Base-by-base conservation (phyloP, 441 rosid genomes). In the Iberis amara region DNA sequence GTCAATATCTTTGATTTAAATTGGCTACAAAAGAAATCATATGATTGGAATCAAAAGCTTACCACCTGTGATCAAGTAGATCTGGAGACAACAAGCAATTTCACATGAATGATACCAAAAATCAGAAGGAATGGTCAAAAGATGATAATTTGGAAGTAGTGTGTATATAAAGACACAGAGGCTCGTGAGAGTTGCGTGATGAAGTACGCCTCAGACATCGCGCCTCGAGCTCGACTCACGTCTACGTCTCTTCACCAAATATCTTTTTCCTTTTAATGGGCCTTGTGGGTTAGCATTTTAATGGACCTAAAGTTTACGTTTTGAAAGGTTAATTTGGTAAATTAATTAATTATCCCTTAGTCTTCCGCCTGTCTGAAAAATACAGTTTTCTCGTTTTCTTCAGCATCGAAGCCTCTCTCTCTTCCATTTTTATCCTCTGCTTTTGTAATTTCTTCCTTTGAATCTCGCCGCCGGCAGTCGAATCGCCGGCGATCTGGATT, bases 121-220 rank as follows among this genome's bases (percentile, higher is more conserved):
- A 11, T 11, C 7, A 3, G 2, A 15, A 8, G 32, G 45, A 39
- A 2, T 2, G 30, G 18, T 28, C 32, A 51, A 57, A 51, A 43
- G 21, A 18, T 18, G 21, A 18, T 18, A 18, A 18, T 18, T 18
- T 18, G 21, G 21, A 18, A 18, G 21, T 18, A 3, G 21, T 18
- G 21, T 14, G 52, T 48, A 66, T 55, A 66, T 12, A 66, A 66
- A 7, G 66, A 66, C 58, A 61, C 3, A 41, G 66, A 18, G 50
- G 62, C 66, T 60, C 71, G 71, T 66, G 66, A 60, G 23, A 54
- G 66, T 66, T 66, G 71, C 71, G 71, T 66, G 71, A 66, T 37
- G 30, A 60, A 60, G 66, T 43, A 60, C 66, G 71, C 66, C 57
- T 47, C 42, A 59, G 47, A 62, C 61, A 28, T 66, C 66, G 62